phyloP scores from a whole-genome alignment of 208 protist genomes.

The Hexamita inflata region DNA sequence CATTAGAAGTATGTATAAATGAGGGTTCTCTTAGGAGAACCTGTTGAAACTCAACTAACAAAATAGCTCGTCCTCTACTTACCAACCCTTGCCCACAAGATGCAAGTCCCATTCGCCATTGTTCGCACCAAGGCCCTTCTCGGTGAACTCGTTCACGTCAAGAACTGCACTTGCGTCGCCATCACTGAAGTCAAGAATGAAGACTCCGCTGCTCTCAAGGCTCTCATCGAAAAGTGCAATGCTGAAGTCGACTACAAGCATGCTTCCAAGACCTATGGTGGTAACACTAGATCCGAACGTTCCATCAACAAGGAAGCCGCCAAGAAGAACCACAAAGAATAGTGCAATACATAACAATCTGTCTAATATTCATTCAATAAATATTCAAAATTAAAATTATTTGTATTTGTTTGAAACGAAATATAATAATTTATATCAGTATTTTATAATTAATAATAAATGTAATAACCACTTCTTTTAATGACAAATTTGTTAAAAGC shows the following conservation, averaged over 20 bases:
- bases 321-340: too few species aligned
- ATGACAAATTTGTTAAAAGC: too few species aligned
- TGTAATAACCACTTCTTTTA: too few species aligned
- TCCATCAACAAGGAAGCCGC: too few species aligned
- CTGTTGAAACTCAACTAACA: neutral
- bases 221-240: slow-evolving; percentile 52
- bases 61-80: slow-evolving; percentile 84
- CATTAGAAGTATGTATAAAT: slow-evolving; percentile 70
- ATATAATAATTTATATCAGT: too few species aligned
- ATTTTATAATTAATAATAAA: too few species aligned
- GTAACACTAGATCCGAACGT: neutral
- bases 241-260: slow-evolving; percentile 35
- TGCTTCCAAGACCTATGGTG: slow-evolving; percentile 26
- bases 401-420: too few species aligned
- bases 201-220: slow-evolving; percentile 69
- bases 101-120: slow-evolving; percentile 96
- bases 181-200: slow-evolving; percentile 77
- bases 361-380: too few species aligned
- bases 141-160: slow-evolving; percentile 80
- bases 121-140: slow-evolving; percentile 94
- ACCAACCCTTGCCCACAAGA: slow-evolving; percentile 89
- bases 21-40: neutral
- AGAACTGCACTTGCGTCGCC: slow-evolving; percentile 78
- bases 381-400: too few species aligned
- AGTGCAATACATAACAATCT: too few species aligned